phyloP scores from a whole-genome alignment of 2,329 filamentous ascomycete species.

The Thielaviopsis ethacetica region DNA sequence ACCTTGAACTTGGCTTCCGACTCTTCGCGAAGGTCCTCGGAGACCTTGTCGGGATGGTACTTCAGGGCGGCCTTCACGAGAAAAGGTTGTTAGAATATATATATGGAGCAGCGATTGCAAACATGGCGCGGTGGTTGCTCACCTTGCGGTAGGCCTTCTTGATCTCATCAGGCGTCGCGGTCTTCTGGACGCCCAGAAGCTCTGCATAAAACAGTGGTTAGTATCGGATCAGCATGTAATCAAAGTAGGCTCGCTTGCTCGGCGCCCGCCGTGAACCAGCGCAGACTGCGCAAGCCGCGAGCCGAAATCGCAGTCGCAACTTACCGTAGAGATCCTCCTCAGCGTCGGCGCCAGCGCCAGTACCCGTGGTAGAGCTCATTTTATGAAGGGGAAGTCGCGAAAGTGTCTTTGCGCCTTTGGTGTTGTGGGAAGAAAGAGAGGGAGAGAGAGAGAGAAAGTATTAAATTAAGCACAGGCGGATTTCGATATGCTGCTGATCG shows the following conservation, averaged over 20 bases:
- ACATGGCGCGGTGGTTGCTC: conserved; percentile 14
- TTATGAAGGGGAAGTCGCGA: background rate
- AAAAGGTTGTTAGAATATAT: background rate
- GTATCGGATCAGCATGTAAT: background rate
- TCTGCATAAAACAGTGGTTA: conserved; percentile 30
- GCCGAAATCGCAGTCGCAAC: conserved; percentile 11
- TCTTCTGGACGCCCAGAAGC: conserved; percentile 59
- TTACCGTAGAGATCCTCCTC: conserved; percentile 47
- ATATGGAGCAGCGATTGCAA: no score
- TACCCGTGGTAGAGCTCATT: no score
- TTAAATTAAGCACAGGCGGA: background rate
- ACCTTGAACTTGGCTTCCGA: conserved; percentile 88
- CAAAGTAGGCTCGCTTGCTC: no score
- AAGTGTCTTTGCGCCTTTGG: background rate
- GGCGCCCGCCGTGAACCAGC: no score
- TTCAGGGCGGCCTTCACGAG: conserved; percentile 55
- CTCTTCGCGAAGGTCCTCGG: conserved; percentile 66
- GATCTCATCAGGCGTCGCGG: conserved; percentile 62
- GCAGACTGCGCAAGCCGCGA: background rate
- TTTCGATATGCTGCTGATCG: no score
- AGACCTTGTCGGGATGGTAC: conserved; percentile 90
- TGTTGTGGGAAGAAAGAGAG: no score
- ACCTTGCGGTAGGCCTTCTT: conserved; percentile 96
- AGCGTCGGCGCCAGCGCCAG: conserved; percentile 15
- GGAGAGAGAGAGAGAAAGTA: background rate